Evolutionary conservation across 768 basidiomycete genomes (phyloP).

Genomic region (Suillus weaverae): DNA sequence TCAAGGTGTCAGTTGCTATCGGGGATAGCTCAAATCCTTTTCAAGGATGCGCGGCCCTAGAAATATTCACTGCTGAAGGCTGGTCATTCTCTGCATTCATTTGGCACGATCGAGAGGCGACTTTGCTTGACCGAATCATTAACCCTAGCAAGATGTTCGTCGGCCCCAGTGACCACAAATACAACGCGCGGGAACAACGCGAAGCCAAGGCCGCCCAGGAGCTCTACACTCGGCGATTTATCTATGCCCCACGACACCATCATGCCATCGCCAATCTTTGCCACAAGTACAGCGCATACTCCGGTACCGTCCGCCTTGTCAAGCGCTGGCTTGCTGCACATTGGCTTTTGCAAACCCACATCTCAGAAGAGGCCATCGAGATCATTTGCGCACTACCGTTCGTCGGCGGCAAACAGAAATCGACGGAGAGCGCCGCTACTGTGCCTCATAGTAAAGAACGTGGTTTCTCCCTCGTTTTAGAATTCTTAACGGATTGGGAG

Average conservation of each 20-base stretch:
- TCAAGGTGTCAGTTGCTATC: slow-evolving; percentile 60
- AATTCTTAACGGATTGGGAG: slow-evolving; percentile 78
- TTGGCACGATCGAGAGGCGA: slow-evolving; percentile 84
- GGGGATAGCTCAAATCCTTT: slow-evolving; percentile 53
- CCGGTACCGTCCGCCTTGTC: slow-evolving; percentile 81
- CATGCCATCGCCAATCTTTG: slow-evolving; percentile 75
- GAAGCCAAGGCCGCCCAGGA: slow-evolving; percentile 58
- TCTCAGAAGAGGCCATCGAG: slow-evolving; percentile 81
- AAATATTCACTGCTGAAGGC: slow-evolving; percentile 77
- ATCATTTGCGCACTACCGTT: slow-evolving; percentile 82
- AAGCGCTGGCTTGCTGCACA: slow-evolving; percentile 94
- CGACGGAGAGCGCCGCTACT: slow-evolving; percentile 38
- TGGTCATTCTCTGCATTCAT: slow-evolving; percentile 86
- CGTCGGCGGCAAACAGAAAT: slow-evolving; percentile 44
- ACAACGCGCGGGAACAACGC: slow-evolving; percentile 44
- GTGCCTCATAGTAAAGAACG: slow-evolving; percentile 77
- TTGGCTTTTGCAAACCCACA: slow-evolving; percentile 74
- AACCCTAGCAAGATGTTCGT: slow-evolving; percentile 37
- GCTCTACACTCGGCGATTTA: slow-evolving; percentile 68
- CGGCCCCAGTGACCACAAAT: slow-evolving; percentile 17
- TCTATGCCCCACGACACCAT: slow-evolving; percentile 84
- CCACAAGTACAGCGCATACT: slow-evolving; percentile 77
- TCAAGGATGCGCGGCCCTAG: slow-evolving; percentile 69
- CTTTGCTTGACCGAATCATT: slow-evolving; percentile 70
- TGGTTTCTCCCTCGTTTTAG: slow-evolving; percentile 74